Base-by-base conservation (phyloP, 768 basidiomycete species). In the Pleurotus platypus region DNA sequence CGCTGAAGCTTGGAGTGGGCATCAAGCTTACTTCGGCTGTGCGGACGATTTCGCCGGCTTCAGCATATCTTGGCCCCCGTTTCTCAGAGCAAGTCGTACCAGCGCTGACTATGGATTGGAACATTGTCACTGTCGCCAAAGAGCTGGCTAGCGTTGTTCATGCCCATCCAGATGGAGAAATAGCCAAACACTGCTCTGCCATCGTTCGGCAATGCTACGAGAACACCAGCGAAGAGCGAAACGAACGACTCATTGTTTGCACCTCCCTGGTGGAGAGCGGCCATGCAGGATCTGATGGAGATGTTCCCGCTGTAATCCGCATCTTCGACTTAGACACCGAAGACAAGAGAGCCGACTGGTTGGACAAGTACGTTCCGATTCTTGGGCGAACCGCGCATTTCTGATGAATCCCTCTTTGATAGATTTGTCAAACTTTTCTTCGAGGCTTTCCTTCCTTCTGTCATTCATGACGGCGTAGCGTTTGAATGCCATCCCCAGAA, bases 401-500 rank as follows among this genome's bases (percentile, higher is more conserved):
- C 57, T 62, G 12, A 62, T 16, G 3, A 18, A 8, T 26, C 56
- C 8, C 42, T 22, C 55, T 42, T 16, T 16, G 27, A 26, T 45
- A 81, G 80, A 55, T 82, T 81, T 60, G 72, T 77, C 55, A 72
- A 75, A 24, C 46, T 83, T 26, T 77, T 82, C 58, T 75, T 84
- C 58, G 67, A 71, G n/a, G 82, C 82, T 2, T 83, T 85, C 61
- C 69, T 85, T 16, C 82, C 83, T 2, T 70, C 81, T 0, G 72
- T 83, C 58, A 65, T 85, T 3, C 62, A 75, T 54, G 80, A 85
- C 57, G 81, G 82, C 5, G 81, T 85, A 3, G 81, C 78, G 1
- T 83, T 85, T 61, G 82, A 85, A 64, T 79, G 76, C 49, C 83
- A 85, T 62, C 80, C 80, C 1, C 83, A 85, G 66, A 84, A 85